phyloP scores from a whole-genome alignment of 2,329 filamentous ascomycete species.

The Arthrobotrys pseudoclavata region DNA sequence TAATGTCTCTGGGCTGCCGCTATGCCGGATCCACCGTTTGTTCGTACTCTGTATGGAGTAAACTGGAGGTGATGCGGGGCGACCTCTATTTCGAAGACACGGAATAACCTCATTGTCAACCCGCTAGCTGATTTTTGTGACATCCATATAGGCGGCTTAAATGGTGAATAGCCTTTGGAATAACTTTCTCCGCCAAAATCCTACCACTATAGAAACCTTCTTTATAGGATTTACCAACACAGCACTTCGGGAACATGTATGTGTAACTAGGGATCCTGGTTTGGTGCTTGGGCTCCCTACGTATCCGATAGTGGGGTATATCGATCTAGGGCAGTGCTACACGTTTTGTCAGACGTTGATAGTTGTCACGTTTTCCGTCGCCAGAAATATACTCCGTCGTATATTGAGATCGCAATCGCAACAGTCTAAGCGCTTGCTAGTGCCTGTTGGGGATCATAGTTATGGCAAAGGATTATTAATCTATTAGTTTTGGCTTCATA shows the following conservation, averaged over 20 bases:
- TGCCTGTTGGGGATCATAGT: background rate
- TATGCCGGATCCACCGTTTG: conserved; percentile 28
- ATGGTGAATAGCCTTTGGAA: background rate
- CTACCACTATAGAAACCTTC: background rate
- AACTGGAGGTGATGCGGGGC: conserved; percentile 8
- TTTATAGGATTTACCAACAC: conserved; percentile 1
- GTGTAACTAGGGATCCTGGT: conserved; percentile 12
- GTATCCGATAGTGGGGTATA: conserved; percentile 27
- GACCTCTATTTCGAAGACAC: conserved; percentile 9
- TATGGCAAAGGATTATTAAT: conserved; percentile 21
- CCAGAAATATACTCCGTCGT: conserved; percentile 36
- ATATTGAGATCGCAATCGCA: conserved; percentile 33
- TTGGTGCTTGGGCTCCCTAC: conserved; percentile 2
- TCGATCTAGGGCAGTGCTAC: conserved; percentile 29
- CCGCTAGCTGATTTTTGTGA: conserved; percentile 16
- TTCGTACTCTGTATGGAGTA: background rate
- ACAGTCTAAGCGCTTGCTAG: conserved; percentile 27
- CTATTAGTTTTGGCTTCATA: conserved; percentile 1
- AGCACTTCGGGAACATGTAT: conserved; percentile 21
- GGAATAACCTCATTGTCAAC: conserved; percentile 11
- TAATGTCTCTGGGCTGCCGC: conserved; percentile 38
- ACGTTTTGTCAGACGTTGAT: conserved; percentile 35
- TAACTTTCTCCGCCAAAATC: background rate
- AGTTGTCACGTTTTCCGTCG: conserved; percentile 43
- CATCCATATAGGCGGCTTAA: conserved; percentile 1